Evolutionary conservation across 805 yeast species (phyloP).

Genomic region (Starmerella bacillaris): DNA sequence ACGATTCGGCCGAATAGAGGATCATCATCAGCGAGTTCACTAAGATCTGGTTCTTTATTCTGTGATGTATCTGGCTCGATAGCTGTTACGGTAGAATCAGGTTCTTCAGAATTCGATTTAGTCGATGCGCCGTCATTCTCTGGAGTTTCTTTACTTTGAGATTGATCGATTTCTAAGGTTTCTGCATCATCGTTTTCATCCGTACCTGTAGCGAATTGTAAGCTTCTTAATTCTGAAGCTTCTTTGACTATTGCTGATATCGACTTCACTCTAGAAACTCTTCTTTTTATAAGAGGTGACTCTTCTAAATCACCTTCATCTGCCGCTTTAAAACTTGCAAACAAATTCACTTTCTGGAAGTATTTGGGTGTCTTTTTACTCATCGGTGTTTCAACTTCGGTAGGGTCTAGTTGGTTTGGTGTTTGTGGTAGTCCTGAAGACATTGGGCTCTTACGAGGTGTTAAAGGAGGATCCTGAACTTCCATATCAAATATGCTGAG

Average conservation of each 20-base stretch:
- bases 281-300: constrained; percentile 10
- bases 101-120: too few relatives aligned
- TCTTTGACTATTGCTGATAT: constrained; percentile 10
- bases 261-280: constrained; percentile 5
- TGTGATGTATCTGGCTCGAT: too few relatives aligned
- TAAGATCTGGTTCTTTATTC: too few relatives aligned
- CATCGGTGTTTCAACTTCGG: constrained; percentile 10
- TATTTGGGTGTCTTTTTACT: constrained; percentile 15
- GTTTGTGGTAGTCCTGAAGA: constrained; percentile 1
- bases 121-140: too few relatives aligned
- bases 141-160: too few relatives aligned
- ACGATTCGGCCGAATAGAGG: too few relatives aligned
- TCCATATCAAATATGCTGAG: constrained; percentile 15
- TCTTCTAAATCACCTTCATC: constrained; percentile 1
- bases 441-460: constrained; percentile 6
- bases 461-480: constrained; percentile 6
- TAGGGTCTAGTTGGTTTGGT: constrained; percentile 1
- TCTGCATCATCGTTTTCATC: constrained; percentile 1
- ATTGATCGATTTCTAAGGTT: too few relatives aligned
- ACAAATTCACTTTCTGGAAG: constrained; percentile 7
- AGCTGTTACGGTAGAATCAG: too few relatives aligned
- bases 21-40: too few relatives aligned
- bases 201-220: background rate
- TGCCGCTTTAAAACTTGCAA: constrained; percentile 1
- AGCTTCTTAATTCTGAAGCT: constrained; percentile 1